Percentiles rank a stretch among this genome's conserved stretches.
phyloP scores from a whole-genome alignment of 805 yeast genomes.

The Lipomyces sp. region DNA sequence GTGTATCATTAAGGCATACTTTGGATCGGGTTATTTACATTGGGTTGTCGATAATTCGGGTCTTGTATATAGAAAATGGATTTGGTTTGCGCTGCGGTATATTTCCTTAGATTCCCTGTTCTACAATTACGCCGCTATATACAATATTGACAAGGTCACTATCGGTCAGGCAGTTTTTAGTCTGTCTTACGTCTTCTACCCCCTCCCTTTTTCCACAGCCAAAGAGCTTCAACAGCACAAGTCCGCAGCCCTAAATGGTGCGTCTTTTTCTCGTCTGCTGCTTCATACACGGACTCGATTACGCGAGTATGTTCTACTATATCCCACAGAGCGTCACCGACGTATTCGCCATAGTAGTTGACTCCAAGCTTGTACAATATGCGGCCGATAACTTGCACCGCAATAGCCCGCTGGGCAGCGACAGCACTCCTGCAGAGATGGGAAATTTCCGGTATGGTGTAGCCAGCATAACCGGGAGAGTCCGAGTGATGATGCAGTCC shows the following conservation, averaged over 20 bases:
- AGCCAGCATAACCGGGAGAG: slow-evolving; percentile 88
- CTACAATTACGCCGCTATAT: background rate
- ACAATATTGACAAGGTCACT: background rate
- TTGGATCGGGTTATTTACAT: background rate
- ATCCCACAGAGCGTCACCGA: slow-evolving; percentile 71
- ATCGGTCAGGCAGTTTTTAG: background rate
- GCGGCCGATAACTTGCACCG: slow-evolving; percentile 86
- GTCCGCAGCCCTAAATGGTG: slow-evolving; percentile 73
- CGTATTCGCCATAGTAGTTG: slow-evolving; percentile 51
- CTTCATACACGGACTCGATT: slow-evolving; percentile 65
- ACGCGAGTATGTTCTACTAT: slow-evolving; percentile 65
- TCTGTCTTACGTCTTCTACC: slow-evolving; percentile 35
- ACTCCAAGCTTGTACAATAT: slow-evolving; percentile 78
- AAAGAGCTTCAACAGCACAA: slow-evolving; percentile 86
- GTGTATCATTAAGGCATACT: background rate
- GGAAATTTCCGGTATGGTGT: slow-evolving; percentile 80
- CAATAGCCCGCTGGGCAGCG: slow-evolving; percentile 83
- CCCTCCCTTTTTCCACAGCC: slow-evolving; percentile 70
- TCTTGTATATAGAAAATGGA: background rate
- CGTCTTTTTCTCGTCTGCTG: slow-evolving; percentile 65
- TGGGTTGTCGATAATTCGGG: background rate
- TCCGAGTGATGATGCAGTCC: slow-evolving; percentile 94
- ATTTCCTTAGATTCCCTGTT: background rate
- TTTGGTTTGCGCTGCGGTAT: no score
- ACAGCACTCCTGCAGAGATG: slow-evolving; percentile 78